Base-by-base conservation (phyloP, 495 filamentous ascomycete species). In the Podospora conica region DNA sequence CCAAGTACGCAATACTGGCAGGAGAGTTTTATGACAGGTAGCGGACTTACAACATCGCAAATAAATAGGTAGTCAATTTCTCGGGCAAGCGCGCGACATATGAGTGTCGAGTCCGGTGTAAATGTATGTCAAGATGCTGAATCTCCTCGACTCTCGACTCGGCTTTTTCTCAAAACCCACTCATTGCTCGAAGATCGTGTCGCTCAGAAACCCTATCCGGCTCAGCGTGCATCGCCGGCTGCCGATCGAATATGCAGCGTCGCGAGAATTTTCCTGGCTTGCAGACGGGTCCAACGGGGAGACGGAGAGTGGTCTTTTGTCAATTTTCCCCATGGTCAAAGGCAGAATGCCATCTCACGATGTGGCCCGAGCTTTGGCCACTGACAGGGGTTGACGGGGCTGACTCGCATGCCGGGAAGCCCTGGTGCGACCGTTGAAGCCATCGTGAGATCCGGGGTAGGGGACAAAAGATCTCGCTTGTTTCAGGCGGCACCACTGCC, bases 381-480 rank as follows among this genome's bases (percentile, higher is more conserved):
- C 22, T 10, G 55, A 48, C 40, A n/a, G 9, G 55, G 55, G 1
- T 7, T 7, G 48, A 8, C 3, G 2, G 5, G 22, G 22, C 23
- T 55, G 54, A 55, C 20, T 31, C 29, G 15, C 15, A 48, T 48
- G 33, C 15, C 40, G 25, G 54, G 63, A 29, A 27, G 25, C 27
- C 48, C 28, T 33, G 67, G 61, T 60, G 64, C 68, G 56, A 64
- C 60, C 25, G 21, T 33, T 71, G 69, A 71, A 65, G 67, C 66
- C 40, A 71, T 71, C 67, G 69, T 71, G 69, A 71, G 64, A 66
- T 69, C 60, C 55, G 64, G 63, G 63, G 67, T 60, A 56, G 48
- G 48, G 53, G 33, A 33, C 58, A 62, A 62, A 7, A 15, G 22
- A 10, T 18, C 22, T 40, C 48, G 24, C 40, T 53, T 33, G 60